Base-by-base conservation (phyloP, 1,139 yeast species). In the Chernovozyma aurita region DNA sequence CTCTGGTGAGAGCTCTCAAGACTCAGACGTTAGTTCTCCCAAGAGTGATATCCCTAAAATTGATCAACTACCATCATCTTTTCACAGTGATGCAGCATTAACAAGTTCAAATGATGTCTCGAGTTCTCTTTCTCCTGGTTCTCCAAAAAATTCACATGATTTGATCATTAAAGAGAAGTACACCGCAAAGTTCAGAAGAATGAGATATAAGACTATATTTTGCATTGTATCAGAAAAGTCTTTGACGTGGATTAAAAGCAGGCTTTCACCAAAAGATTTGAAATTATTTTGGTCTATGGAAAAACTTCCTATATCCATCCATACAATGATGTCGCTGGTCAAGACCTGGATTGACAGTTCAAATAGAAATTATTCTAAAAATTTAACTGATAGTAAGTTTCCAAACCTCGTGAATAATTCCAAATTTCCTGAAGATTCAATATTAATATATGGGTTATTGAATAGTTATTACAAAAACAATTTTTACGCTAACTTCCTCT, bases 381-480 rank as follows among this genome's bases (percentile, higher is more conserved):
- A 6, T 13, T 13, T 11, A 14, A 6, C 6, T 6, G 18, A 26
- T 16, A n/a, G 25, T n/a, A 22, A 22, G 25, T 22, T 22, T n/a
- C 12, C 25, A 11, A 22, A n/a, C n/a, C 18, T 16, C 6, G 22
- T 6, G 12, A 12, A 6, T 12, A 26, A 26, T 22, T 29, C 45
- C 12, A 57, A 58, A 0, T 46, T 56, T 21, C 53, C 57, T 2
- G 27, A 41, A 7, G 45, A 52, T 25, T 34, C 44, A 17, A 42
- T 41, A 3, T 33, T 46, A 13, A 45, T 52, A 3, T 40, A 40
- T 18, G 49, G 44, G 4, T 40, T 55, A 18, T 38, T 54, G 16
- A 45, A 44, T 17, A 24, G 38, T 5, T 46, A 48, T 38, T 44
- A 46, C 30, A 21, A 15, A 8, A 12, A n/a, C 4, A 18, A 24